Evolutionary conservation across 768 basidiomycete genomes (phyloP).

Genomic region (Hypsizygus marmoreus): DNA sequence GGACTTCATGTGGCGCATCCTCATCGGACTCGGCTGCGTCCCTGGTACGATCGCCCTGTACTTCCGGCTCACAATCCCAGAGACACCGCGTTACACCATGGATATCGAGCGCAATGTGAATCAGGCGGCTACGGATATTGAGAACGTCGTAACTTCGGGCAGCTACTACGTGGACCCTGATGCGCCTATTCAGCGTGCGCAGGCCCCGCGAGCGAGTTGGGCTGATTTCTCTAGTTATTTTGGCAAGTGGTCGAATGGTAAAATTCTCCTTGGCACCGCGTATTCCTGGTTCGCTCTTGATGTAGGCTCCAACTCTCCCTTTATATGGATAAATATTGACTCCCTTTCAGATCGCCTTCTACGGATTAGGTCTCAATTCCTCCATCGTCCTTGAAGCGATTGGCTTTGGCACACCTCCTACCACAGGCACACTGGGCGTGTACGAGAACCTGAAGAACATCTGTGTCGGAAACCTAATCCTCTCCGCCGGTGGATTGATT

Average conservation of each 20-base stretch:
- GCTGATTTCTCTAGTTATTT: slow-evolving; percentile 73
- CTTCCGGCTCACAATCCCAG: slow-evolving; percentile 92
- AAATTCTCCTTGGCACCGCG: slow-evolving; percentile 74
- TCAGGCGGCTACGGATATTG: slow-evolving; percentile 74
- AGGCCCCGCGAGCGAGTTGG: slow-evolving; percentile 68
- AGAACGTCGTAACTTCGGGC: slow-evolving; percentile 59
- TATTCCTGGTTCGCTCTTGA: slow-evolving; percentile 92
- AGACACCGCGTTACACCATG: slow-evolving; percentile 91
- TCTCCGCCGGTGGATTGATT: slow-evolving; percentile 77
- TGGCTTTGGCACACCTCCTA: slow-evolving; percentile 60
- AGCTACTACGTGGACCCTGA: slow-evolving; percentile 53
- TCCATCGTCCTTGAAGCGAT: slow-evolving; percentile 74
- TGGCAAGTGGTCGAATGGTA: slow-evolving; percentile 73
- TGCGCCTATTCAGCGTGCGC: slow-evolving; percentile 56
- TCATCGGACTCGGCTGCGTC: slow-evolving; percentile 86
- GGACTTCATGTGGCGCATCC: slow-evolving; percentile 82
- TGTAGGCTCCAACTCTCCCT: slow-evolving; percentile 38
- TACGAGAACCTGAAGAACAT: slow-evolving; percentile 65
- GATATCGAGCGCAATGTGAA: slow-evolving; percentile 85
- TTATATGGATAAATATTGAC: neutral
- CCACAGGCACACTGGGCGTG: slow-evolving; percentile 37
- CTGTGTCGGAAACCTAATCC: slow-evolving; percentile 74
- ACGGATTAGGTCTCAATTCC: slow-evolving; percentile 86
- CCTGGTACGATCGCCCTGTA: slow-evolving; percentile 83
- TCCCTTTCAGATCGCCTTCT: slow-evolving; percentile 71